These are phyloP conservation scores for Malus hybrid DNA, from an alignment of 331 rosid species.

Conservation along the genomic window DNA sequence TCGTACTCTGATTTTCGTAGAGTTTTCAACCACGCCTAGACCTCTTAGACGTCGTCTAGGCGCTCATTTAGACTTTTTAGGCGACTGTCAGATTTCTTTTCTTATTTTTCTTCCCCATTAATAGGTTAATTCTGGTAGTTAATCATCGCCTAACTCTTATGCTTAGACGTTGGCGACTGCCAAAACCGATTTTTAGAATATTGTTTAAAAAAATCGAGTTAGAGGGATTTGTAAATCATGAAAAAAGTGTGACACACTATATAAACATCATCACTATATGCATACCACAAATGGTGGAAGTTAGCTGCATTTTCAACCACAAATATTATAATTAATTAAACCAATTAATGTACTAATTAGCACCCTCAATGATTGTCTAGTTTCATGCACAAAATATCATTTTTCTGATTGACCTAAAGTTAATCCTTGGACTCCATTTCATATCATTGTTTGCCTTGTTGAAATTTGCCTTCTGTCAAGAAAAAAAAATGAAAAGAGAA, in stretches of 20 bases:
- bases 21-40: too few species aligned
- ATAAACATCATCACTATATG: not conserved
- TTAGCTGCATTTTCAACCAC: not conserved
- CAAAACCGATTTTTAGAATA: too few species aligned
- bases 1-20: too few species aligned
- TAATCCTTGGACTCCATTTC: not conserved
- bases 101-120: accelerated
- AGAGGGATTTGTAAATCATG: not conserved
- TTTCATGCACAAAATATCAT: not conserved
- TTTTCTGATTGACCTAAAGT: constrained; percentile 1
- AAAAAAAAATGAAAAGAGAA: not conserved
- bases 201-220: accelerated
- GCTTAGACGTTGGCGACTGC: accelerated
- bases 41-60: too few species aligned
- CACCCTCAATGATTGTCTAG: not conserved
- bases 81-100: accelerated
- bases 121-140: accelerated
- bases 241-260: not conserved
- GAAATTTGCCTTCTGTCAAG: not conserved
- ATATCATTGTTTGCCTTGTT: not conserved
- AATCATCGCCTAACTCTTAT: accelerated
- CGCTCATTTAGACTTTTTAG: too few species aligned
- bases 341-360: not conserved
- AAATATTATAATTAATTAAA: not conserved
- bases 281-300: not conserved